These are phyloP conservation scores for Huntiella bhutanensis DNA, from an alignment of 2,329 filamentous ascomycete genomes.

Conservation along the genomic window DNA sequence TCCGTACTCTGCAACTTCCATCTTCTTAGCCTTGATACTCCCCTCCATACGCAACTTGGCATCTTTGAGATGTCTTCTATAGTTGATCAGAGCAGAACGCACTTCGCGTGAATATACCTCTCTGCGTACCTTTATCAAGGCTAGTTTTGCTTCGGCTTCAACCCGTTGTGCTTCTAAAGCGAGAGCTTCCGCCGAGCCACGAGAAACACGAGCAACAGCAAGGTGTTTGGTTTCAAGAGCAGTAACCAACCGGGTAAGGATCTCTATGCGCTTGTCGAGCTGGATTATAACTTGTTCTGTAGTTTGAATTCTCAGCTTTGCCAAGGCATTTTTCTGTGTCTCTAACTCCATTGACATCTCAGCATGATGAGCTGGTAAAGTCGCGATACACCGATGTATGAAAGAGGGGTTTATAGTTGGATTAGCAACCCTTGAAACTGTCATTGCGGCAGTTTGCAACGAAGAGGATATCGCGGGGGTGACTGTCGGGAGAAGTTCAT, in stretches of 20 bases:
- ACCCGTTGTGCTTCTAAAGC: slow-evolving; percentile 25
- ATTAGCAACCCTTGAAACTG: slow-evolving; percentile 25
- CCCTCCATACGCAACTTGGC: slow-evolving; percentile 28
- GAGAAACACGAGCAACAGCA: slow-evolving; percentile 29
- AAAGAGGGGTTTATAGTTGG: slow-evolving; percentile 33
- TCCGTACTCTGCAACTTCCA: slow-evolving; percentile 31
- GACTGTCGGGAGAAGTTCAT: slow-evolving; percentile 28
- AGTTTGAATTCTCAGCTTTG: slow-evolving; percentile 21
- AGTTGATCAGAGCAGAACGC: slow-evolving; percentile 25
- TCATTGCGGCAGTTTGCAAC: slow-evolving; percentile 30
- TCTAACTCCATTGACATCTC: slow-evolving; percentile 20
- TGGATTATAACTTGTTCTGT: slow-evolving; percentile 13
- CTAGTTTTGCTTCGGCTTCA: slow-evolving; percentile 20
- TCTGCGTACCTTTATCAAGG: slow-evolving; percentile 19
- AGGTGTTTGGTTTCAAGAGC: slow-evolving; percentile 37
- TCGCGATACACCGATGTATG: slow-evolving; percentile 37
- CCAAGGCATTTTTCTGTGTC: slow-evolving; percentile 19
- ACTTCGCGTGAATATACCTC: slow-evolving; percentile 29
- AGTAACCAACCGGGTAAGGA: slow-evolving; percentile 26
- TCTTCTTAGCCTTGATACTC: slow-evolving; percentile 22
- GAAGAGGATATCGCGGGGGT: slow-evolving; percentile 27
- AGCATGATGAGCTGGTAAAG: slow-evolving; percentile 24
- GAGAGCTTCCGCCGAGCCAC: slow-evolving; percentile 29
- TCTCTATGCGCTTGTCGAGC: slow-evolving; percentile 22
- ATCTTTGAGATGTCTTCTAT: slow-evolving; percentile 30